Evolutionary conservation across 176 grass and related monocot species (phyloP).

Genomic region (Musa acuminata): DNA sequence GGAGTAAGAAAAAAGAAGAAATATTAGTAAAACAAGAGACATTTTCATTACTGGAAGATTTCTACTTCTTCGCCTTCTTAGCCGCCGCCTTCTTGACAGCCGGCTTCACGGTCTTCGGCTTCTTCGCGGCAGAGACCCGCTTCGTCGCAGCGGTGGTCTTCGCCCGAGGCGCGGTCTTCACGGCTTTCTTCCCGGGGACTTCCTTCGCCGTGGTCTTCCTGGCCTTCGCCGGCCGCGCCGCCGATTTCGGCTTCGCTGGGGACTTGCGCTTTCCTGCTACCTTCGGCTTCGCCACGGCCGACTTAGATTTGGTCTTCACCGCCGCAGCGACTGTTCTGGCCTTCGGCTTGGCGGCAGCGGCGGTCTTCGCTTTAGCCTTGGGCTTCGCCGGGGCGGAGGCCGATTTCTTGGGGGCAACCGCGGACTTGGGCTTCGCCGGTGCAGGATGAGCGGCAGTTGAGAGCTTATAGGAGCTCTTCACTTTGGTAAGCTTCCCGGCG

Average conservation of each 20-base stretch:
- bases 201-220: background rate
- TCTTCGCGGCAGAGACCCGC: background rate
- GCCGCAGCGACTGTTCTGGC: background rate
- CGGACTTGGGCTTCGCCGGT: background rate
- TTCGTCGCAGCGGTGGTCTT: background rate
- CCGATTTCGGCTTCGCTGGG: background rate
- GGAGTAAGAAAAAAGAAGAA: background rate
- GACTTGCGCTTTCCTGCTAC: background rate
- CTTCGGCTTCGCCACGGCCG: background rate
- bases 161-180: background rate
- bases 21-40: background rate
- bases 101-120: background rate
- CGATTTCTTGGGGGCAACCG: background rate
- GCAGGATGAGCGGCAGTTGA: background rate
- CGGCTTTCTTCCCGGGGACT: background rate
- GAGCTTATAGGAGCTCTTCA: slow-evolving; percentile 65
- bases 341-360: background rate
- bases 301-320: background rate
- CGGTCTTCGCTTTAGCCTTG: background rate
- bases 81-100: background rate
- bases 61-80: slow-evolving; percentile 1
- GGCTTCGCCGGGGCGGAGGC: background rate
- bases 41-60: too few species aligned
- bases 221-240: background rate
- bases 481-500: slow-evolving; percentile 50